Evolutionary conservation across 2,329 filamentous ascomycete species (phyloP), one percentile per base, ranked within the genome.

Genomic region (Ophiocordyceps camponoti-leonardi): DNA sequence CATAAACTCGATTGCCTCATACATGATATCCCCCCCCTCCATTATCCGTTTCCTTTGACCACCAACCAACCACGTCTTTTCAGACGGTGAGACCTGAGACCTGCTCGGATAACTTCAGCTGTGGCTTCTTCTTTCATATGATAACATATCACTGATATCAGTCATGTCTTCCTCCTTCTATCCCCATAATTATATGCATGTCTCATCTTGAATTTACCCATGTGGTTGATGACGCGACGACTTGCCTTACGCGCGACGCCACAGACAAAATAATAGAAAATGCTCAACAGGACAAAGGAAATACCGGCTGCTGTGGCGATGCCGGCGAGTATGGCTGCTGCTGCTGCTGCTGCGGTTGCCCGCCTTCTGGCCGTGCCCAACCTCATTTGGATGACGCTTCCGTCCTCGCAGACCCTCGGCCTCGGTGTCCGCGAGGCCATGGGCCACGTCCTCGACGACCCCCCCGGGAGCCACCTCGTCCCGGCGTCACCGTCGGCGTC

Each of bases 391-490:
- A 14, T 14, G 35, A 11, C 35, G n/a, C 18, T 18, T 39, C 35
- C n/a, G 35, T 39, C 18, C 35, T n/a, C 6, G 18, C 35, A n/a
- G 35, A 14, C 4, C 51, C 52, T 44, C 57, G 54, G 22, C 52
- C 51, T n/a, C 57, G 53, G 41, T 55, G 56, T 22, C 55, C 55
- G 28, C 57, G 56, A 33, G 49, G 46, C 49, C 56, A 54, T n/a
- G 48, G 47, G 16, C 48, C 43, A 48, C 53, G 53, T 41, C 56
- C 53, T 33, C 58, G 56, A 40, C 54, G 55, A 13, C 51, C 50
- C 11, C 52, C 53, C 31, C 58, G 54, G 41, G 44, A 44, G 6
- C 45, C 47, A 16, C 53, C 50, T 20, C 42, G 41, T 1, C 49
- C 44, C n/a, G n/a, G n/a, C n/a, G 39, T 8, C 39, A 26, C 16